Conservation (phyloP, 2,329 filamentous ascomycete species). For the Talaromyces atroroseus region DNA sequence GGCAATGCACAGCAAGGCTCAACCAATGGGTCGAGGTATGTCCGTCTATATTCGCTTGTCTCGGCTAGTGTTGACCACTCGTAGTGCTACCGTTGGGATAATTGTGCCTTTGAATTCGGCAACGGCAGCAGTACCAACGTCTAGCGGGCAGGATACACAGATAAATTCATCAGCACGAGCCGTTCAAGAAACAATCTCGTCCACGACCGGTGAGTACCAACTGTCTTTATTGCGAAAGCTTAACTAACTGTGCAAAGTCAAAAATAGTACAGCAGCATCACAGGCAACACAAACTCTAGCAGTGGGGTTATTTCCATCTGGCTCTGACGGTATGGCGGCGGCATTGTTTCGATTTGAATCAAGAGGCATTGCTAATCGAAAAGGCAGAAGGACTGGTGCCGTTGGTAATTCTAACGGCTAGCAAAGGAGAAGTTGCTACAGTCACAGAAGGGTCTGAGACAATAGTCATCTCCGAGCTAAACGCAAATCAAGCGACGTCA, state of each 20-base stretch:
- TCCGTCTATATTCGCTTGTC: neutral
- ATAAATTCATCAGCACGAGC: neutral
- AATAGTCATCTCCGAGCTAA: constrained; percentile 1
- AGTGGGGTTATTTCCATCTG: neutral
- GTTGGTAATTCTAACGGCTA: neutral
- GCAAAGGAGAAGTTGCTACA: neutral
- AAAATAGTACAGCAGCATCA: neutral
- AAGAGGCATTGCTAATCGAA: neutral
- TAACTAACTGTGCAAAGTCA: neutral
- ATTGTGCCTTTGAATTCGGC: neutral
- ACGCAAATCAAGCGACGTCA: neutral
- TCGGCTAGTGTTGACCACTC: neutral
- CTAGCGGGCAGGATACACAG: neutral
- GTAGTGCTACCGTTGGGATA: neutral
- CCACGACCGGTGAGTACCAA: neutral
- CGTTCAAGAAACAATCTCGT: neutral
- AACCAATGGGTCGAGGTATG: neutral
- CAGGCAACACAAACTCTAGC: neutral
- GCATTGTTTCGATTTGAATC: neutral
- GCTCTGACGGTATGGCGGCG: neutral
- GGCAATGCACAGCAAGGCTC: neutral
- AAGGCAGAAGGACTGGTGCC: neutral
- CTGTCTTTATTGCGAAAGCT: neutral
- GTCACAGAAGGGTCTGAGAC: neutral
- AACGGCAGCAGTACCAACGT: neutral